These are phyloP conservation scores for Metarhizium brunneum DNA, from an alignment of 2,329 filamentous ascomycete genomes.

Conservation along the genomic window DNA sequence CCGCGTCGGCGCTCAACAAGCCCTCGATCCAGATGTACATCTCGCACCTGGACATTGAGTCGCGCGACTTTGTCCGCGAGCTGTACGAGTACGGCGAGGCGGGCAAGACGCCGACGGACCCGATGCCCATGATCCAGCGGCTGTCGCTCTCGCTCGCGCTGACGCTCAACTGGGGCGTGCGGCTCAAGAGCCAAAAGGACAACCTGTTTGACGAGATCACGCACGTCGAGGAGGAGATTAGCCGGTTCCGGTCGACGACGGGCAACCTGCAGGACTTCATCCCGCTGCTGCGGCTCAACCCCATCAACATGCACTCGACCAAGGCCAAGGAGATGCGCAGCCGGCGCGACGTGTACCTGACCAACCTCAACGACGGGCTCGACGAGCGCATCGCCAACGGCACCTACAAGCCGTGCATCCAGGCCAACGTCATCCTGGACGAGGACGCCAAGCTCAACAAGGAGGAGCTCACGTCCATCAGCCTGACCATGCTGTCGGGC, in stretches of 20 bases:
- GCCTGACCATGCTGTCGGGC: conserved; percentile 58
- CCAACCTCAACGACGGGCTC: conserved; percentile 45
- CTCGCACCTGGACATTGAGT: conserved; percentile 52
- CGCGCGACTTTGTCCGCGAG: conserved; percentile 53
- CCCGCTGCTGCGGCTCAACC: conserved; percentile 49
- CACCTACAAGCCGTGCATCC: conserved; percentile 54
- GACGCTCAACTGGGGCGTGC: conserved; percentile 57
- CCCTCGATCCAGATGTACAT: conserved; percentile 55
- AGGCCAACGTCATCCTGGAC: conserved; percentile 56
- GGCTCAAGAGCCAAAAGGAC: conserved; percentile 48
- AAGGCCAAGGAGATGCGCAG: conserved; percentile 51
- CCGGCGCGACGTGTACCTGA: conserved; percentile 52
- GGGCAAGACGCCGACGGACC: conserved; percentile 46
- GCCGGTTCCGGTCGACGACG: conserved; percentile 48
- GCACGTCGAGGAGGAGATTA: conserved; percentile 52
- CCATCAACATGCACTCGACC: conserved; percentile 47
- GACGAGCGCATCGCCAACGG: conserved; percentile 52
- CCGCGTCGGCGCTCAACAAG: conserved; percentile 55
- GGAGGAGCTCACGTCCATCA: conserved; percentile 56
- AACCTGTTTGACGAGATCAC: conserved; percentile 54
- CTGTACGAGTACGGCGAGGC: conserved; percentile 46
- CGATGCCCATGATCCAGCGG: conserved; percentile 60
- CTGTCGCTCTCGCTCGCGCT: conserved; percentile 52
- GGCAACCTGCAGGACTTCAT: conserved; percentile 55
- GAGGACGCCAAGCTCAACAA: conserved; percentile 52